Conservation (phyloP, 2,329 filamentous ascomycete species). For the Arthroderma sp. region DNA sequence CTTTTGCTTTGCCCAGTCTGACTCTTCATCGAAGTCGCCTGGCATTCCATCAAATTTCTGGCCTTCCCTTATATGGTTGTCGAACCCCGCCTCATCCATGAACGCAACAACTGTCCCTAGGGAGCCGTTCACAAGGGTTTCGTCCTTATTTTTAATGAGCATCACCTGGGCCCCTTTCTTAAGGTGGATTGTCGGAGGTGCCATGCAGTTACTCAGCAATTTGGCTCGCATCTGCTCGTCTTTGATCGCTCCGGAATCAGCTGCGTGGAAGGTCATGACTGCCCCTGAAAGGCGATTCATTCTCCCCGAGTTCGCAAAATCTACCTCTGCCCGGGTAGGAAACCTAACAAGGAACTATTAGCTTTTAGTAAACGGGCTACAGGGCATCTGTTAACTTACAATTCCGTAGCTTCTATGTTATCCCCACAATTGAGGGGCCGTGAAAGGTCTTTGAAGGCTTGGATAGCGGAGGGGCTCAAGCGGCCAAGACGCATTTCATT, state of each 20-base stretch:
- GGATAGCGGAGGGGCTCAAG: slow-evolving; percentile 63
- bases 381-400: slow-evolving; percentile 39
- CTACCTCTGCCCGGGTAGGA: slow-evolving; percentile 80
- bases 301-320: slow-evolving; percentile 65
- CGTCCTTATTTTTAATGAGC: slow-evolving; percentile 99
- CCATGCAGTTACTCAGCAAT: slow-evolving; percentile 82
- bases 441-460: slow-evolving; percentile 60
- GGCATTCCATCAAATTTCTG: slow-evolving; percentile 44
- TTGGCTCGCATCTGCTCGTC: slow-evolving; percentile 62
- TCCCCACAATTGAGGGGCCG: slow-evolving; percentile 62
- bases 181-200: slow-evolving; percentile 63
- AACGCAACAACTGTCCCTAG: slow-evolving; percentile 75
- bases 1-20: slow-evolving; percentile 41
- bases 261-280: slow-evolving; percentile 55
- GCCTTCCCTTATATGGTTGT: slow-evolving; percentile 34
- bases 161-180: slow-evolving; percentile 95
- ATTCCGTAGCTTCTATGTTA: slow-evolving; percentile 68
- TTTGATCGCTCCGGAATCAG: slow-evolving; percentile 56
- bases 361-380: background rate
- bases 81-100: slow-evolving; percentile 56
- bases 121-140: slow-evolving; percentile 84
- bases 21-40: slow-evolving; percentile 33
- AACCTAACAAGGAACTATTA: slow-evolving; percentile 43
- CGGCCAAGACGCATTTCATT: slow-evolving; percentile 93
- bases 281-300: slow-evolving; percentile 61